Evolutionary conservation across 2,329 filamentous ascomycete genomes (phyloP).

Genomic region (Dissoconium aciculare): DNA sequence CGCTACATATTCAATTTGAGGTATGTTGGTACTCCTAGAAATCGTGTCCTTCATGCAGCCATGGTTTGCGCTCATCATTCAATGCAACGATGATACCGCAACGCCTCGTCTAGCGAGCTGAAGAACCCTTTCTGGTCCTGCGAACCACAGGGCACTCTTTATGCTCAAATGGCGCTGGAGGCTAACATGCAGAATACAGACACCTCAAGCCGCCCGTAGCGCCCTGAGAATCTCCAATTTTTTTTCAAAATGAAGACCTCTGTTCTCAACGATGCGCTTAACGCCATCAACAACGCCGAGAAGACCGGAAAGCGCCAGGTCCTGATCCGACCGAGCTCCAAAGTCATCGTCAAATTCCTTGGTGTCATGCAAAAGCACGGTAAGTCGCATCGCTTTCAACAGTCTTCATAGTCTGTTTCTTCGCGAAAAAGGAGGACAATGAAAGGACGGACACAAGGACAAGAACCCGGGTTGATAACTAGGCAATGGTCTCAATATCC

Average conservation of each 20-base stretch:
- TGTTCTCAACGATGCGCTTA: slow-evolving; percentile 82
- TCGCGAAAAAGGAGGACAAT: slow-evolving; percentile 2
- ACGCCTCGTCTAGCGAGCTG: slow-evolving; percentile 42
- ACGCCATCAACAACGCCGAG: slow-evolving; percentile 99
- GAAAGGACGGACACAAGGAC: slow-evolving; percentile 2
- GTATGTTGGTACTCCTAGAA: slow-evolving; percentile 21
- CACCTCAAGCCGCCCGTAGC: slow-evolving; percentile 44
- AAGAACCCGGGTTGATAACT: slow-evolving; percentile 93
- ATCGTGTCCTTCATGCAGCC: slow-evolving; percentile 39
- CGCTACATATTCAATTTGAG: too few species aligned
- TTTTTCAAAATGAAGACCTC: slow-evolving; percentile 94
- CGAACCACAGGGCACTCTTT: slow-evolving; percentile 49
- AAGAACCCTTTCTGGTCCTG: slow-evolving; percentile 45
- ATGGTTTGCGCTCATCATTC: slow-evolving; percentile 30
- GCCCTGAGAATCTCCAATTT: slow-evolving; percentile 66
- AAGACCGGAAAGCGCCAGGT: slow-evolving; percentile 99
- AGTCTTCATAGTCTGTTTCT: too few species aligned
- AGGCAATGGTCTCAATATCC: slow-evolving; percentile 69
- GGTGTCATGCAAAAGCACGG: slow-evolving; percentile 99
- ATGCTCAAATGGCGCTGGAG: slow-evolving; percentile 47
- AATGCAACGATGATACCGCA: slow-evolving; percentile 30
- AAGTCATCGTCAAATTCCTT: slow-evolving; percentile 99
- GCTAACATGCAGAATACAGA: slow-evolving; percentile 42
- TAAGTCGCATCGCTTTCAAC: slow-evolving; percentile 42
- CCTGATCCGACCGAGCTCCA: slow-evolving; percentile 91